Conservation (phyloP, 768 basidiomycete genomes). For the Phallus indusiatus region DNA sequence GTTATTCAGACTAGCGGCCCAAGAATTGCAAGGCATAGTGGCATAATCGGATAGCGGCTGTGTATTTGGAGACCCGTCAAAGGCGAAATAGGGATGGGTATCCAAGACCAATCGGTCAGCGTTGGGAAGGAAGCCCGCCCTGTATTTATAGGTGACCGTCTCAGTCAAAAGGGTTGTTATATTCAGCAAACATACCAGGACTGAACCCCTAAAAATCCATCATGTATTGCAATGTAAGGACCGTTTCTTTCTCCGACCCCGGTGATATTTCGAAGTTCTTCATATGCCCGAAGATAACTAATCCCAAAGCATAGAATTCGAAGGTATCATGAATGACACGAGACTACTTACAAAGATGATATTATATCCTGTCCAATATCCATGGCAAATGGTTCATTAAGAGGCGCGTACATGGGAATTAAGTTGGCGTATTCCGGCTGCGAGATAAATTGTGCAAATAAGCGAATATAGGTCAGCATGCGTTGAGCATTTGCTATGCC, state of each 20-base stretch:
- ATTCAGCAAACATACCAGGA: conserved; percentile 36
- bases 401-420: conserved; percentile 48
- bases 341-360: conserved; percentile 46
- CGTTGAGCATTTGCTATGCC: conserved; percentile 81
- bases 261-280: conserved; percentile 62
- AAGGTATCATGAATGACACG: not conserved
- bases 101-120: conserved; percentile 56
- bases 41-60: conserved; percentile 22
- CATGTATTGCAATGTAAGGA: conserved; percentile 50
- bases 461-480: conserved; percentile 64
- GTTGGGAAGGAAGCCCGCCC: conserved; percentile 35
- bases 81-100: conserved; percentile 62
- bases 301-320: conserved; percentile 8
- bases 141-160: not conserved
- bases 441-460: conserved; percentile 70
- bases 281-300: conserved; percentile 29
- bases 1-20: conserved; percentile 32
- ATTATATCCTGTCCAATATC: conserved; percentile 46
- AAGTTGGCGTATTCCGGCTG: conserved; percentile 64
- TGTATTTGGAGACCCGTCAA: conserved; percentile 30
- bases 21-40: conserved; percentile 22
- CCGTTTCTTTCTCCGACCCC: conserved; percentile 61
- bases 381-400: conserved; percentile 50
- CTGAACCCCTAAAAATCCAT: conserved; percentile 47
- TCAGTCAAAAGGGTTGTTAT: not conserved